Base-by-base conservation (phyloP, 805 yeast species). In the Teunomyces aglyptinius region DNA sequence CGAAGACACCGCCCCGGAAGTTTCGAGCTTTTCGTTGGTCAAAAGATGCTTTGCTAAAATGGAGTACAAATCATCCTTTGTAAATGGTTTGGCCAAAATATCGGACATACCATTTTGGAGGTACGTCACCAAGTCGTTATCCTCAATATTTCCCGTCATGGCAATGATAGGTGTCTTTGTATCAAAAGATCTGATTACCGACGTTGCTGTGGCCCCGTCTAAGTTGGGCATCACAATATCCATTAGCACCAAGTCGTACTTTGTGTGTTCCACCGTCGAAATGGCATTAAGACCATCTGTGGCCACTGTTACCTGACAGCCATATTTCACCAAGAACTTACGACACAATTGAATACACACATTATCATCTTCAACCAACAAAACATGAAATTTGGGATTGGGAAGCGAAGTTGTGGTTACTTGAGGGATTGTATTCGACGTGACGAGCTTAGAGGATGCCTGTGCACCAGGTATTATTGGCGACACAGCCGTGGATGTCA, bases 221-320 rank as follows among this genome's bases (percentile, higher is more conserved):
- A 87, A 65, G 61, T 85, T 86, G 10, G 96, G 96, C 94, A 87
- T 87, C 18, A 87, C 92, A 44, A 87, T 87, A 67, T 87, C 96
- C 96, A 87, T 87, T 38, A 87, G 64, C 1, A 87, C 92, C 48
- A 87, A 68, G 64, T 53, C 96, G 58, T 83, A 87, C 55, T 83
- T 79, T 29, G 80, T 79, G 43, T 81, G 80, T 59, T 85, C 91
- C 26, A 86, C 79, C 0, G 83, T 85, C 28, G 82, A 78, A 38
- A 94, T 89, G 2, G 97, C 97, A 29, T 88, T 83, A 8, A 92
- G 68, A 0, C 99, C 99, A 68, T 92, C 97, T 4, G 89, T 85
- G 0, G 89, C 97, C 15, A 90, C 89, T 40, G 94, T 92, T 4
- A 92, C 96, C 11, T 89, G 83, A 63, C 97, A 91, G 0, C 97